Evolutionary conservation across 441 rosid genomes (phyloP).

Genomic region (Breynia disticha): DNA sequence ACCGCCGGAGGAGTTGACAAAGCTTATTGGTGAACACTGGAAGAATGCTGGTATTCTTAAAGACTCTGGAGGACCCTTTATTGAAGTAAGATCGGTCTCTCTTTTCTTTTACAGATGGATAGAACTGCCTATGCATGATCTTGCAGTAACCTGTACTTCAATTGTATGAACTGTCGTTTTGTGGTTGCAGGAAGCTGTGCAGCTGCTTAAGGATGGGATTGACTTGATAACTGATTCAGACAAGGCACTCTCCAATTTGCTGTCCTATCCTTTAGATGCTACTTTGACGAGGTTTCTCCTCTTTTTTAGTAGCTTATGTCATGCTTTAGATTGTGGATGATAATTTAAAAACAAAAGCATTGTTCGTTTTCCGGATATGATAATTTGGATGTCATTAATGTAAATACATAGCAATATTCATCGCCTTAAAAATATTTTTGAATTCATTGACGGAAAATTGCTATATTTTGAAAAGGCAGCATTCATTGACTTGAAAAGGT

Average conservation of each 20-base stretch:
- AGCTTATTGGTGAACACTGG: constrained; percentile 79
- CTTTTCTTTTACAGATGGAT: not conserved
- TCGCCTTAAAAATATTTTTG: no score
- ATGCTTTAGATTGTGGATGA: not conserved
- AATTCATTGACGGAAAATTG: no score
- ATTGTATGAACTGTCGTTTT: constrained; percentile 6
- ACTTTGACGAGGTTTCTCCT: constrained; percentile 48
- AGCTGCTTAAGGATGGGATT: constrained; percentile 91
- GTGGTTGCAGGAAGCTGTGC: constrained; percentile 62
- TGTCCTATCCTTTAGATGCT: constrained; percentile 71
- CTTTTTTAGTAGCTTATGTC: not conserved
- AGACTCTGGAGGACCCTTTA: constrained; percentile 54
- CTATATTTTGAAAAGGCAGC: not conserved
- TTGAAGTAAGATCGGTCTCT: constrained; percentile 45
- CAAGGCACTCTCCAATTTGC: constrained; percentile 57
- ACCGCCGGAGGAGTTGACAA: constrained; percentile 50
- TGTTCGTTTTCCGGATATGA: no score
- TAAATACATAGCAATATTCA: no score
- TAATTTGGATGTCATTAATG: no score
- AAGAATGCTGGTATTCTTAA: constrained; percentile 49
- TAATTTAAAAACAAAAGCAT: not conserved
- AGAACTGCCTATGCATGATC: not conserved
- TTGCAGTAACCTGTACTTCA: not conserved
- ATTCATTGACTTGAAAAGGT: not conserved
- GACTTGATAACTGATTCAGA: constrained; percentile 86